Percentiles rank a stretch among this genome's conserved stretches.
Evolutionary conservation across 1,284 basidiomycete genomes (phyloP).

Genomic region (Irpex rosettiformis): DNA sequence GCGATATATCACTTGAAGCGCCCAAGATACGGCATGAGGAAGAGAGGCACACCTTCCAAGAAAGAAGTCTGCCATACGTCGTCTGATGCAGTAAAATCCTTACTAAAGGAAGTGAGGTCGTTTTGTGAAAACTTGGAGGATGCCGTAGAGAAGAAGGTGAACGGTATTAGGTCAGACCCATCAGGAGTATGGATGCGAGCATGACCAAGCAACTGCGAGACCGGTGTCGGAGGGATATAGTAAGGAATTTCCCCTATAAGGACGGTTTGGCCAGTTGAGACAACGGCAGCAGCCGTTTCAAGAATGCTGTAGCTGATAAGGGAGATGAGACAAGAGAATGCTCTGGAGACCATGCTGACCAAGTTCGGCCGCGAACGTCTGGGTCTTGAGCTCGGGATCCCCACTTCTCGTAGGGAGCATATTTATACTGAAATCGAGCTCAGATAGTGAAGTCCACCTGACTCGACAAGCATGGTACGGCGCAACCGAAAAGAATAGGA

Average conservation of each 20-base stretch:
- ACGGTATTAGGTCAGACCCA: conserved; percentile 19
- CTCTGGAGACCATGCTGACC: neutral
- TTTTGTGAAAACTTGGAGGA: conserved; percentile 16
- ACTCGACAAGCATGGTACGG: neutral
- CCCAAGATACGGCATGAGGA: neutral
- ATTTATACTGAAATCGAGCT: neutral
- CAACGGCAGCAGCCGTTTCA: neutral
- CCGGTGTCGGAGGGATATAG: conserved; percentile 25
- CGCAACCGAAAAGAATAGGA: neutral
- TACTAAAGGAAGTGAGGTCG: conserved; percentile 10
- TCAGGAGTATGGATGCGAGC: conserved; percentile 5
- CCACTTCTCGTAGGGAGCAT: neutral
- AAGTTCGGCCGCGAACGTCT: neutral
- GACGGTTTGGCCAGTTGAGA: conserved; percentile 21
- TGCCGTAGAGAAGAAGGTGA: conserved; percentile 25
- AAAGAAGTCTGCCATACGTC: conserved; percentile 29
- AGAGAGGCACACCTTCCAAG: conserved; percentile 19
- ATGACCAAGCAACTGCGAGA: conserved; percentile 21
- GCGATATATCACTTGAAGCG: neutral
- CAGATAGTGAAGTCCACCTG: neutral
- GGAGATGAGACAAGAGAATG: neutral
- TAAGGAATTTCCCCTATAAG: conserved; percentile 23
- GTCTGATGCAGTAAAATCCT: conserved; percentile 19
- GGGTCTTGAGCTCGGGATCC: neutral
- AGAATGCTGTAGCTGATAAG: neutral